These are phyloP conservation scores for Pestalotiopsis sp. DNA, from an alignment of 2,329 filamentous ascomycete genomes.

Conservation along the genomic window DNA sequence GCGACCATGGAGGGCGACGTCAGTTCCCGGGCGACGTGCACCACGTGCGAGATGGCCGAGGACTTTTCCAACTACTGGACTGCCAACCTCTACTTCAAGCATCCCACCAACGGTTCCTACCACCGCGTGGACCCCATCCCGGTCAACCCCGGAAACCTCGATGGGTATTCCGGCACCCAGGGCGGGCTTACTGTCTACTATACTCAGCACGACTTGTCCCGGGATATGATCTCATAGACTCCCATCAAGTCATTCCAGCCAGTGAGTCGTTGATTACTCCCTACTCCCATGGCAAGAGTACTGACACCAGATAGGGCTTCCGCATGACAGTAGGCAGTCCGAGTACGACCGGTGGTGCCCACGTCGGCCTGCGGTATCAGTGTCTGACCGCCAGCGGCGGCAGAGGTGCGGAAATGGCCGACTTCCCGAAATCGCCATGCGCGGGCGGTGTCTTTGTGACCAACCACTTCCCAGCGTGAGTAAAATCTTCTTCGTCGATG, in stretches of 20 bases:
- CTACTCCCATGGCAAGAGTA: neutral
- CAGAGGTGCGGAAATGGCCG: conserved; percentile 38
- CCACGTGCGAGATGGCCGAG: conserved; percentile 37
- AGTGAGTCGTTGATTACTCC: neutral
- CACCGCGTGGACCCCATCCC: neutral
- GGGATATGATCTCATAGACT: conserved; percentile 33
- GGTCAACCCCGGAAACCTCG: conserved; percentile 20
- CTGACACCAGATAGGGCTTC: conserved; percentile 33
- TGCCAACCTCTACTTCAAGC: conserved; percentile 24
- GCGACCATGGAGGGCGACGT: conserved; percentile 41
- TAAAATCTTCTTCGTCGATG: too few relatives aligned
- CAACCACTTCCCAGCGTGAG: too few relatives aligned
- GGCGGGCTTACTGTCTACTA: conserved; percentile 13
- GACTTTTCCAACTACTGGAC: conserved; percentile 39
- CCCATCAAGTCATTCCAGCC: conserved; percentile 34
- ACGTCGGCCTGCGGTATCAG: conserved; percentile 39
- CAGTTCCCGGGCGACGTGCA: conserved; percentile 40
- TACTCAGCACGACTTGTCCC: conserved; percentile 18
- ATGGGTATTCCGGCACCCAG: conserved; percentile 8
- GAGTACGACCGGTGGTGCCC: conserved; percentile 30
- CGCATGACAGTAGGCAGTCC: conserved; percentile 41
- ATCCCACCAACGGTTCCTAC: conserved; percentile 1
- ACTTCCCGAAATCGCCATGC: conserved; percentile 39
- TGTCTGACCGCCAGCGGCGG: conserved; percentile 40
- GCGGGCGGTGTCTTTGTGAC: conserved; percentile 40